phyloP scores from a whole-genome alignment of 164 flowering plant species.

The Nelumbo lutea region DNA sequence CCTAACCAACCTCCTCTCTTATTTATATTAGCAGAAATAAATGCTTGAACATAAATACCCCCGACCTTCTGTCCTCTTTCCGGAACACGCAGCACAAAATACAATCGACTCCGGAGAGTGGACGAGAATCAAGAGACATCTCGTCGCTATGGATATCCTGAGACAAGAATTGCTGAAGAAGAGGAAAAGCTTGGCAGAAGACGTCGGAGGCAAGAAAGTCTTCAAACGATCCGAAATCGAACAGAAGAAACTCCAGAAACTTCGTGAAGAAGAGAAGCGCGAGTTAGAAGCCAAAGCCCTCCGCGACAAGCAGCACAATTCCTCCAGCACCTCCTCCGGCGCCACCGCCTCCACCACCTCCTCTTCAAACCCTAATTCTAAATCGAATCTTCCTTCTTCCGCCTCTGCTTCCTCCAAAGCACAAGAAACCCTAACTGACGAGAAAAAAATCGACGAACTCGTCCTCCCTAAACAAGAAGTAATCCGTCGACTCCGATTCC shows the following conservation, averaged over 20 bases:
- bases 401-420: slow-evolving; percentile 25
- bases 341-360: slow-evolving; percentile 13
- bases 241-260: slow-evolving; percentile 42
- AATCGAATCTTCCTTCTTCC: slow-evolving; percentile 22
- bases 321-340: neutral
- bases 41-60: neutral
- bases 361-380: slow-evolving; percentile 33
- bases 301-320: slow-evolving; percentile 21
- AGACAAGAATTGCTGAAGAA: slow-evolving; percentile 36
- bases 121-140: neutral
- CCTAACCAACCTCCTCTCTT: neutral
- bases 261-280: slow-evolving; percentile 71
- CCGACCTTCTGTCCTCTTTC: neutral
- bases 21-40: neutral
- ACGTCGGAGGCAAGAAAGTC: slow-evolving; percentile 30
- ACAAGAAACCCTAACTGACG: slow-evolving; percentile 45
- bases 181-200: slow-evolving; percentile 25
- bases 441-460: slow-evolving; percentile 74
- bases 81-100: neutral
- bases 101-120: neutral
- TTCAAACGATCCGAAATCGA: slow-evolving; percentile 48
- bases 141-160: slow-evolving; percentile 35
- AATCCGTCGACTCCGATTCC: slow-evolving; percentile 76
- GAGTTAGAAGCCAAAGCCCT: slow-evolving; percentile 69
- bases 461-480: slow-evolving; percentile 80